A percentile compares a stretch with the other conserved stretches of the same genome.
Conservation (phyloP, 2,329 filamentous ascomycete species). For the Biscogniauxia marginata region DNA sequence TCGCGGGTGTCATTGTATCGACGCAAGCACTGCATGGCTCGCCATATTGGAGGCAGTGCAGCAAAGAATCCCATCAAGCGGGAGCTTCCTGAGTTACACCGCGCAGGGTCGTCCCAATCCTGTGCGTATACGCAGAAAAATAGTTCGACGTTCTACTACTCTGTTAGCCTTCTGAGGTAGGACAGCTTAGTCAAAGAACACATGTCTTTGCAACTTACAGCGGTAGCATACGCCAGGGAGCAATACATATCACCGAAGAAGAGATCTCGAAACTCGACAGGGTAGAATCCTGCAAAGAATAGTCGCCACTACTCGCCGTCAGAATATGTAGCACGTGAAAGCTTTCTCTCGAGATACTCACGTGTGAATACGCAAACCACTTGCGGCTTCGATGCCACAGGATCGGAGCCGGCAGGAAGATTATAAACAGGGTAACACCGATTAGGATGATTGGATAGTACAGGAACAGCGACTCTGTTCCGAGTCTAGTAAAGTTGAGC, state of each 20-base stretch:
- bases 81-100: constrained; percentile 85
- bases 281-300: constrained; percentile 80
- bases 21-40: constrained; percentile 83
- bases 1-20: constrained; percentile 86
- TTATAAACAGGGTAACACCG: constrained; percentile 60
- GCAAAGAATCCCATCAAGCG: constrained; percentile 82
- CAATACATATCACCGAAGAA: constrained; percentile 98
- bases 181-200: neutral
- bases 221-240: constrained; percentile 85
- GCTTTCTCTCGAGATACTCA: constrained; percentile 44
- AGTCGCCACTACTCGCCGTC: constrained; percentile 68
- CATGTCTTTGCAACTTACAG: constrained; percentile 56
- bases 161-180: neutral
- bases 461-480: constrained; percentile 66
- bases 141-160: constrained; percentile 73
- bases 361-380: constrained; percentile 90
- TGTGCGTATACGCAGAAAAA: constrained; percentile 94
- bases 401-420: constrained; percentile 73
- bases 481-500: constrained; percentile 79
- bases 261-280: constrained; percentile 96
- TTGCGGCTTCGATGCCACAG: constrained; percentile 74
- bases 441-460: constrained; percentile 87
- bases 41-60: constrained; percentile 83
- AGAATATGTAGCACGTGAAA: constrained; percentile 19
- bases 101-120: constrained; percentile 67